phyloP scores from a whole-genome alignment of 2,329 filamentous ascomycete species.

The Leptographium flavum region DNA sequence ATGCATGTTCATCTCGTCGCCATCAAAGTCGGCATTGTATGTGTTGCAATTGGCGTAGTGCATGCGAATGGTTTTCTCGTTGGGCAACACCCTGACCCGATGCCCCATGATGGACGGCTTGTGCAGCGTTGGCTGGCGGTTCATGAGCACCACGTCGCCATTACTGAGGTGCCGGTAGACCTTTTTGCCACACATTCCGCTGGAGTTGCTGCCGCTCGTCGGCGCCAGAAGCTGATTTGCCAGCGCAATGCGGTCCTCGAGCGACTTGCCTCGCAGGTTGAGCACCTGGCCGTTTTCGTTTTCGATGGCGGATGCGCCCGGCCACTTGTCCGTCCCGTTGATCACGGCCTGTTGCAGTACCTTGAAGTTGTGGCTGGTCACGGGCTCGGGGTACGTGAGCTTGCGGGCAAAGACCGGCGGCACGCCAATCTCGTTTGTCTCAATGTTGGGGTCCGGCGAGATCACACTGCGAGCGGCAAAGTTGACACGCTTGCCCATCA shows the following conservation, averaged over 20 bases:
- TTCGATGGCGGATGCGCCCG: slow-evolving; percentile 85
- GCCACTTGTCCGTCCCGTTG: slow-evolving; percentile 88
- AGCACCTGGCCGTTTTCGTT: slow-evolving; percentile 90
- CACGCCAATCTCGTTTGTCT: slow-evolving; percentile 97
- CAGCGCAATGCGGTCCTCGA: slow-evolving; percentile 74
- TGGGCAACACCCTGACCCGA: slow-evolving; percentile 76
- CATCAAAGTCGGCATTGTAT: slow-evolving; percentile 98
- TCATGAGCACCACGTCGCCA: slow-evolving; percentile 96
- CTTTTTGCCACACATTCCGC: slow-evolving; percentile 79
- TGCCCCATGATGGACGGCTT: slow-evolving; percentile 99
- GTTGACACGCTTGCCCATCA: slow-evolving; percentile 99
- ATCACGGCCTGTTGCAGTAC: slow-evolving; percentile 93
- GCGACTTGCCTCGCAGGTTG: slow-evolving; percentile 72
- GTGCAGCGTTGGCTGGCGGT: slow-evolving; percentile 91
- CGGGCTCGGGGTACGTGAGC: slow-evolving; percentile 90
- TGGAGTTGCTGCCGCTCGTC: slow-evolving; percentile 57
- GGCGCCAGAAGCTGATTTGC: slow-evolving; percentile 89
- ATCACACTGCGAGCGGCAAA: slow-evolving; percentile 96
- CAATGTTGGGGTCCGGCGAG: slow-evolving; percentile 94
- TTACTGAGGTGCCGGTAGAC: slow-evolving; percentile 93
- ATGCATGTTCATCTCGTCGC: slow-evolving; percentile 99
- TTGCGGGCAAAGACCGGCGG: slow-evolving; percentile 96
- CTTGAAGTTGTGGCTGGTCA: slow-evolving; percentile 93
- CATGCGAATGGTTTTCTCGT: slow-evolving; percentile 97
- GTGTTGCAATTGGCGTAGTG: slow-evolving; percentile 99